These are phyloP conservation scores for Lasiodiplodia theobromae DNA, from an alignment of 2,329 filamentous ascomycete species.

Conservation along the genomic window DNA sequence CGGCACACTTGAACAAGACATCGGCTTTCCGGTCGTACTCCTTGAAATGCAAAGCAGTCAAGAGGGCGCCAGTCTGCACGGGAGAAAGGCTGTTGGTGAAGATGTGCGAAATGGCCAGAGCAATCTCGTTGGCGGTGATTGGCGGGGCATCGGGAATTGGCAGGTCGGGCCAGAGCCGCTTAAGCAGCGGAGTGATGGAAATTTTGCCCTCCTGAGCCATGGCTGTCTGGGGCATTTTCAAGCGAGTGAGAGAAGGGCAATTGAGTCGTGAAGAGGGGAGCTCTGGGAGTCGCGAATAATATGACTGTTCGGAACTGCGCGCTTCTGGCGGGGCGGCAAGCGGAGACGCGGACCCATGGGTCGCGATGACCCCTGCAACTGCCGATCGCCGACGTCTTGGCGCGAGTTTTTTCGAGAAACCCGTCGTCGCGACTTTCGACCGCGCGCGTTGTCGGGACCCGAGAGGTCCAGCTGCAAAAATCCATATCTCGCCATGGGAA, in stretches of 20 bases:
- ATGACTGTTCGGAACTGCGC: conserved; percentile 18
- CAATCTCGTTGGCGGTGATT: conserved; percentile 81
- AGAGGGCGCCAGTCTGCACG: conserved; percentile 83
- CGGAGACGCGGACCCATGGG: not conserved
- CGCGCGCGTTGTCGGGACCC: conserved; percentile 9
- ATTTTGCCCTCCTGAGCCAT: conserved; percentile 42
- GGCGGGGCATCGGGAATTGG: conserved; percentile 52
- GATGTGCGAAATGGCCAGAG: conserved; percentile 86
- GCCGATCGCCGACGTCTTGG: conserved; percentile 28
- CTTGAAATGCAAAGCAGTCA: conserved; percentile 93
- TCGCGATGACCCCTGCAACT: not conserved
- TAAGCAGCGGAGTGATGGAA: conserved; percentile 74
- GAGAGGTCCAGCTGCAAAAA: not conserved
- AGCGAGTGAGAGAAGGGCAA: not conserved
- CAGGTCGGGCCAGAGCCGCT: conserved; percentile 70
- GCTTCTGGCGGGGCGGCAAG: conserved; percentile 23
- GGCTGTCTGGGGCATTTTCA: conserved; percentile 32
- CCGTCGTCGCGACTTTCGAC: conserved; percentile 16
- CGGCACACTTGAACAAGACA: conserved; percentile 84
- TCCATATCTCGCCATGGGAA: conserved; percentile 38
- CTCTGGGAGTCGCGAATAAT: not conserved
- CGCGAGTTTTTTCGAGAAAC: conserved; percentile 26
- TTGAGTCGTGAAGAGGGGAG: not conserved
- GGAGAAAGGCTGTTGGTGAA: conserved; percentile 91
- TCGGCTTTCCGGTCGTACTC: conserved; percentile 82